Evolutionary conservation across 768 basidiomycete genomes (phyloP), one percentile per base, ranked within the genome.

Genomic region (Auricularia sp.): DNA sequence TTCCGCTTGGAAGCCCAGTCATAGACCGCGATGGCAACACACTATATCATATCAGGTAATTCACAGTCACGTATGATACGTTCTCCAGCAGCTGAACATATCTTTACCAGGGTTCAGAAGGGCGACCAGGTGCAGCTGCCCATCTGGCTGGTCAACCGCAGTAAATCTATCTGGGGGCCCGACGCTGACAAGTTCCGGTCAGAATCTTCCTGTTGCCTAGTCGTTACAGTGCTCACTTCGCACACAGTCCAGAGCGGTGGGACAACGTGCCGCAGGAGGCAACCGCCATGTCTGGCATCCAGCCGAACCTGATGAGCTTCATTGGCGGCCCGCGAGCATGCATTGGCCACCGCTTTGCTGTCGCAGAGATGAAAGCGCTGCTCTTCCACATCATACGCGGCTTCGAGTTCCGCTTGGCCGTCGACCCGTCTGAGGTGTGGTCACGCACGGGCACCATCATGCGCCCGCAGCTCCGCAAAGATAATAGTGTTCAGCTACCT

Each of bases 1-100:
- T 87, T 18, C 85, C 85, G 0, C 71, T 86, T 8, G 73, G 72
- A 18, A 73, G 70, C n/a, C 84, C 84, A 2, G 74, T 80, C 54
- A 77, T 71, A 0, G 82, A 82, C 64, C 71, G 65, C 61, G 65
- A 79, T 11, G 83, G 84, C 2, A 72, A 71, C n/a, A 54, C 77
- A 4, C 73, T 77, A 23, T 67, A 81, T 62, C 69, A 65, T 1
- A 77, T 85, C 43, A 65, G 64, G 82, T 82, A 33, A 12, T 59
- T 10, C 16, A 35, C 1, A 29, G 2, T 65, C 23, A 18, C 34
- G 6, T 14, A 8, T 33, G 23, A 29, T 10, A 3, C 18, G 53
- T 0, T 54, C 29, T 29, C 29, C 0, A n/a, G 11, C 56, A 8
- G 10, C 6, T 59, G 29, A n/a, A 54, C 53, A 1, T 29, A 7